phyloP scores from a whole-genome alignment of 441 rosid species.

The California macrophylla region DNA sequence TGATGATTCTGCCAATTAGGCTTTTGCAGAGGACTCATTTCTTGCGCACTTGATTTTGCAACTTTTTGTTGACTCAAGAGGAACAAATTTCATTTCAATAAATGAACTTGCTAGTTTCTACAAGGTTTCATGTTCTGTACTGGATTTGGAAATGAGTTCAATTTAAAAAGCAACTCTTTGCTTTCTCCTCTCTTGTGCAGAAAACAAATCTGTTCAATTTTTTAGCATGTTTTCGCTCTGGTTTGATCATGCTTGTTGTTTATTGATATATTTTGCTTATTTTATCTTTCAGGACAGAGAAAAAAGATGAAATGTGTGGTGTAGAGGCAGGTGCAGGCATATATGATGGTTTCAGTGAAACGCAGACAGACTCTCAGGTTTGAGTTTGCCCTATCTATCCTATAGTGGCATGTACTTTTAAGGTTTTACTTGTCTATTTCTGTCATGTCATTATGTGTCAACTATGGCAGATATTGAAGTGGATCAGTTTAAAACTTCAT shows the following conservation, averaged over 20 bases:
- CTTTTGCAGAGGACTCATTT: not conserved
- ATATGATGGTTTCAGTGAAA: slow-evolving; percentile 75
- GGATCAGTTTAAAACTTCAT: not conserved
- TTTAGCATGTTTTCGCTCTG: not conserved
- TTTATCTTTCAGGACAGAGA: slow-evolving; percentile 33
- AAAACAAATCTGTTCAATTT: not conserved
- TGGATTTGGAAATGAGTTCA: not conserved
- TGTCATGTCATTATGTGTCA: not conserved
- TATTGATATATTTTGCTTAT: not conserved
- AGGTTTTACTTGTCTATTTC: not conserved
- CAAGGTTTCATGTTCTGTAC: not conserved
- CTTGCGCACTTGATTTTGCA: not conserved
- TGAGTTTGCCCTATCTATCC: slow-evolving; percentile 19
- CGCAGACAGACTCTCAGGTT: slow-evolving; percentile 98
- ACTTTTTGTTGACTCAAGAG: not conserved
- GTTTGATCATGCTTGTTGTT: not conserved
- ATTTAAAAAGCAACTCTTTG: not conserved
- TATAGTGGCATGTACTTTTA: slow-evolving; percentile 6
- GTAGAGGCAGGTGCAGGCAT: slow-evolving; percentile 23
- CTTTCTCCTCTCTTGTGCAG: not conserved
- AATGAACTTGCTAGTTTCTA: not conserved
- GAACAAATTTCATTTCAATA: not conserved
- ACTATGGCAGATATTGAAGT: not conserved
- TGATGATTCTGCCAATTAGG: not conserved
- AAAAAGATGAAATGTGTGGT: slow-evolving; percentile 34